phyloP scores from a whole-genome alignment of 2,329 filamentous ascomycete genomes.

The Monosporascus ibericus region DNA sequence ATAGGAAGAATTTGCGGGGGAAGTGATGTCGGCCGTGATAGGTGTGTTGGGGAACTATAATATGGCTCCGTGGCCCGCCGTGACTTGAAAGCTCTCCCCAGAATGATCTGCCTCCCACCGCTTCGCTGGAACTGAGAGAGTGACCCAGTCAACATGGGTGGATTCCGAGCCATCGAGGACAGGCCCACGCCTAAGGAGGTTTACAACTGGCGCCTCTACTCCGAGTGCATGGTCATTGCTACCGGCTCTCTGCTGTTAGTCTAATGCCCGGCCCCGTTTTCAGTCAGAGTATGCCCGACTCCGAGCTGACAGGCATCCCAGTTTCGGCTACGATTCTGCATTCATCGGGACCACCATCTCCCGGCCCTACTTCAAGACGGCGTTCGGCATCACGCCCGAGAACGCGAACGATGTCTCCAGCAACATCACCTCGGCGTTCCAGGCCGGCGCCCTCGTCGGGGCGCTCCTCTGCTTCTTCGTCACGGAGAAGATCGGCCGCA shows the following conservation, averaged over 20 bases:
- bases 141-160: conserved; percentile 23
- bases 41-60: background rate
- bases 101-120: background rate
- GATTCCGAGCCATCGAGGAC: conserved; percentile 44
- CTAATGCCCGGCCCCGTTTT: background rate
- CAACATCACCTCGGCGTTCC: conserved; percentile 42
- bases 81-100: background rate
- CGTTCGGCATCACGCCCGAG: conserved; percentile 32
- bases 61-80: background rate
- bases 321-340: conserved; percentile 47
- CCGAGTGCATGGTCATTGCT: conserved; percentile 40
- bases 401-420: conserved; percentile 34
- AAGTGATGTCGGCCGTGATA: background rate
- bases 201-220: conserved; percentile 47
- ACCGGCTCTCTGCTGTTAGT: conserved; percentile 37
- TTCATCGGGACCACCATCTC: conserved; percentile 51
- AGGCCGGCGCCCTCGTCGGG: conserved; percentile 48
- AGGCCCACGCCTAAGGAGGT: conserved; percentile 49
- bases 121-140: background rate
- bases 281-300: background rate
- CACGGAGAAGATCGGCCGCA: conserved; percentile 43
- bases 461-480: conserved; percentile 41
- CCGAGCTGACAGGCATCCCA: conserved; percentile 7
- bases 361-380: conserved; percentile 38
- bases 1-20: background rate